Conservation (phyloP, 345 rosid genomes). For the Syzygium aqueum region DNA sequence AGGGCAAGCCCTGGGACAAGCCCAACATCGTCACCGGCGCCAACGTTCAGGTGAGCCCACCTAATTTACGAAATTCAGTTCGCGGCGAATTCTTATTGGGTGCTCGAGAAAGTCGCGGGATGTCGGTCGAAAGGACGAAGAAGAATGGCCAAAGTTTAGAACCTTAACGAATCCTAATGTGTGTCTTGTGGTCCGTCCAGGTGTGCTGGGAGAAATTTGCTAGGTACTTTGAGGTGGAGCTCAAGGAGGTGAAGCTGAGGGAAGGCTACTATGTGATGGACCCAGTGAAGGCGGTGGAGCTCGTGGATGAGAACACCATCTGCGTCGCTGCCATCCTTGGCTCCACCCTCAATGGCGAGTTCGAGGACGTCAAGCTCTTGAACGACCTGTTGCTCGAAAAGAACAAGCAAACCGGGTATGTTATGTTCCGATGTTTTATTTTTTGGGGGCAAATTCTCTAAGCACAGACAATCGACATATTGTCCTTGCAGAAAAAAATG, state of each 20-base stretch:
- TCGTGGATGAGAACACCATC: slow-evolving; percentile 98
- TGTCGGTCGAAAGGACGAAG: background rate
- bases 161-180: background rate
- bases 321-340: slow-evolving; percentile 93
- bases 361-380: slow-evolving; percentile 85
- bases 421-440: background rate
- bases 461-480: background rate
- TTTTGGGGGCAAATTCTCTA: background rate
- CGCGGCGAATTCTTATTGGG: background rate
- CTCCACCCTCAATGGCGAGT: slow-evolving; percentile 89
- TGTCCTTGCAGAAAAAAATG: background rate
- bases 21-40: slow-evolving; percentile 97
- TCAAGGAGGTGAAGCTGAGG: slow-evolving; percentile 76
- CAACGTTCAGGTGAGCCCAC: slow-evolving; percentile 60
- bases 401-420: slow-evolving; percentile 69
- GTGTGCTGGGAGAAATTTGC: slow-evolving; percentile 60
- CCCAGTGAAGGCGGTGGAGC: slow-evolving; percentile 78
- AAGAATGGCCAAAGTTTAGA: background rate
- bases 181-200: background rate
- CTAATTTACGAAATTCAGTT: background rate
- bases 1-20: slow-evolving; percentile 74
- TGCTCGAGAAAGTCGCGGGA: background rate
- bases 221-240: slow-evolving; percentile 85
- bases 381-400: slow-evolving; percentile 62
- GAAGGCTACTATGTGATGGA: slow-evolving; percentile 97